A percentile compares a stretch with the other conserved stretches of the same genome.
Evolutionary conservation across 768 basidiomycete genomes (phyloP).

Genomic region (Ramaria rubella): DNA sequence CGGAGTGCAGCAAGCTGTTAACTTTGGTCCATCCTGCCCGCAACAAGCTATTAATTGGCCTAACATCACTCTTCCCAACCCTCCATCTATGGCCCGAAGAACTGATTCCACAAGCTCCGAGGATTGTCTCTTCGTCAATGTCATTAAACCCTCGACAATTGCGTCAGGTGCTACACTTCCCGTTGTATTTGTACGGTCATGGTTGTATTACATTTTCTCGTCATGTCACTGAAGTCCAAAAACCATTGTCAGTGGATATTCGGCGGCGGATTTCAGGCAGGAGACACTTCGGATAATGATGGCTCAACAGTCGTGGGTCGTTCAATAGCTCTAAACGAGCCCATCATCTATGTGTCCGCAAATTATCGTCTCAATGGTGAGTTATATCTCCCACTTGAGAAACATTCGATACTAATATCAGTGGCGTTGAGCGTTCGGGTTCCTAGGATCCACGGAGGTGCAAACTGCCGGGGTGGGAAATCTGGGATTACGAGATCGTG

Average conservation of each 20-base stretch:
- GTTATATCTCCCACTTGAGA: neutral
- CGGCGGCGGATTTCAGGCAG: slow-evolving; percentile 29
- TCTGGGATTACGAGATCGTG: slow-evolving; percentile 16
- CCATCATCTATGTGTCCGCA: slow-evolving; percentile 33
- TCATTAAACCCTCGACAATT: slow-evolving; percentile 38
- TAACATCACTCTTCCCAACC: slow-evolving; percentile 11
- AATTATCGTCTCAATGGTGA: slow-evolving; percentile 35
- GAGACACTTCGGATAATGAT: slow-evolving; percentile 17
- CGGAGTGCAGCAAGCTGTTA: slow-evolving; percentile 29
- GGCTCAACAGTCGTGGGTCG: slow-evolving; percentile 27
- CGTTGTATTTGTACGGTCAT: slow-evolving; percentile 42
- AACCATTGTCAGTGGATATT: slow-evolving; percentile 31
- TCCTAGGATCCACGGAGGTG: slow-evolving; percentile 12
- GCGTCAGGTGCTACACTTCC: slow-evolving; percentile 41
- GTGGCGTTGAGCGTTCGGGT: slow-evolving; percentile 11
- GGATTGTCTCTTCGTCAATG: slow-evolving; percentile 43
- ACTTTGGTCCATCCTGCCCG: slow-evolving; percentile 34
- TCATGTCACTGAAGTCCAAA: neutral
- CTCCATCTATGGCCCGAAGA: slow-evolving; percentile 8
- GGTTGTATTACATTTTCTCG: neutral
- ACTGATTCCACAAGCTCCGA: neutral
- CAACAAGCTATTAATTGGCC: slow-evolving; percentile 29
- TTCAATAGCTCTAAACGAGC: slow-evolving; percentile 25
- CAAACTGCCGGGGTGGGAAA: slow-evolving; percentile 13
- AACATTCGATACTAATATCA: neutral